Base-by-base conservation (phyloP, 2,329 filamentous ascomycete species). In the Fusarium brachygibbosum region DNA sequence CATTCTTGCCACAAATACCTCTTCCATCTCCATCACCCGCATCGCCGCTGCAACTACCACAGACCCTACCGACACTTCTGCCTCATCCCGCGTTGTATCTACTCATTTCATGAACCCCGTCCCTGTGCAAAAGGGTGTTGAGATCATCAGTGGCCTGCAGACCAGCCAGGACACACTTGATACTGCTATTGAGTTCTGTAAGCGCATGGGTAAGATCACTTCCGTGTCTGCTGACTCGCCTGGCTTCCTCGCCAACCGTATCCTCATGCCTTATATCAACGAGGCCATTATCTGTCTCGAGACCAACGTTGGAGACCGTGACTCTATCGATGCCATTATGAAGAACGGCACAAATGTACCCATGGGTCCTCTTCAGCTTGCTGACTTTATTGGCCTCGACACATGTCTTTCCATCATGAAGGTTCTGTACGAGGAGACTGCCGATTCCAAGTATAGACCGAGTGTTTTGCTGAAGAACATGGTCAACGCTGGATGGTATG, bases 101-200 rank as follows among this genome's bases (percentile, higher is more conserved):
- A 98, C 96, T 17, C 96, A 99, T 81, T 99, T 99, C 82, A 99
- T 99, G 96, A 99, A 99, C 84, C 96, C 96, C 0, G 96, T 99
- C 0, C 96, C 96, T 3, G 83, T 99, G 32, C 96, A 98, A 78
- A 97, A 97, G 81, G 96, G 96, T 53, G 96, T 99, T 7, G 96
- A 99, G 82, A 98, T 99, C 75, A 98, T 99, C 78, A 91, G 92
- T 52, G 96, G 94, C 31, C 85, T 99, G 31, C 96, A 99, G 80
- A 99, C 96, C 4, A 96, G 93, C 61, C 83, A 89, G 71, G 87
- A 88, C 65, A 98, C 96, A 2, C 82, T 98, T 44, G 90, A 93
- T 19, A 93, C 91, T 0, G 93, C 96, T 4, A 82, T 98, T 13
- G 91, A 88, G 8, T 95, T 99, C 77, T 95, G 95, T 81, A 89